Evolutionary conservation across 179 eudicot species (phyloP), one percentile per base, ranked within the genome.

Genomic region (Nepenthes alata): DNA sequence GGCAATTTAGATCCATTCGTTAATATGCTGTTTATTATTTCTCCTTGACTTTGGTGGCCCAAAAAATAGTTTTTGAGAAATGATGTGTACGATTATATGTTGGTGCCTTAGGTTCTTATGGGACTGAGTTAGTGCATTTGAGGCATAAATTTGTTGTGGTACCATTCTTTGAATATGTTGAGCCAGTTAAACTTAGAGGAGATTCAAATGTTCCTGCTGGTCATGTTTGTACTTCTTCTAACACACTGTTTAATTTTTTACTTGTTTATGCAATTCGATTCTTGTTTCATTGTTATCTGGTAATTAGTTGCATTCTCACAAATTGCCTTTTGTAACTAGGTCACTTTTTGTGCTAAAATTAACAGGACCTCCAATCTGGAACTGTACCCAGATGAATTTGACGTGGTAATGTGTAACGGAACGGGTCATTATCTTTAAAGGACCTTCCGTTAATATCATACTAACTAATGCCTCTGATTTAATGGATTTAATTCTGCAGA

Each of bases 201-300:
- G 98, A 93, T 65, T 72, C 89, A 47, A 89, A 86, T 75, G 95
- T 89, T 73, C 98, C 98, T 73, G 93, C 96, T 73, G 98, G 96
- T 72, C 83, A 93, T 93, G 98, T 93, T 52, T 61, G 68, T 71
- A 55, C 53, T 11, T 50, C 45, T 7, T 7, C 45, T 25, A 58
- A 41, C n/a, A 37, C 25, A 55, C 45, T 7, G 5, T 41, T 0
- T 41, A 41, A 0, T 41, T 41, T 41, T 25, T 25, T 25, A 0
- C 25, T 25, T 25, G 25, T 41, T 7, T 41, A 41, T 41, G 45
- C 45, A 4, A 41, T 1, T 41, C 0, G 5, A 41, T 41, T 41
- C 45, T 4, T 41, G 45, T 41, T 41, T 4, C 45, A 41, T 41
- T 25, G 45, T 41, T 41, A n/a, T 35, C 35, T 0, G 58, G 36